These are phyloP conservation scores for Calonectria pseudoturangicola DNA, from an alignment of 2,329 filamentous ascomycete genomes.

Conservation along the genomic window DNA sequence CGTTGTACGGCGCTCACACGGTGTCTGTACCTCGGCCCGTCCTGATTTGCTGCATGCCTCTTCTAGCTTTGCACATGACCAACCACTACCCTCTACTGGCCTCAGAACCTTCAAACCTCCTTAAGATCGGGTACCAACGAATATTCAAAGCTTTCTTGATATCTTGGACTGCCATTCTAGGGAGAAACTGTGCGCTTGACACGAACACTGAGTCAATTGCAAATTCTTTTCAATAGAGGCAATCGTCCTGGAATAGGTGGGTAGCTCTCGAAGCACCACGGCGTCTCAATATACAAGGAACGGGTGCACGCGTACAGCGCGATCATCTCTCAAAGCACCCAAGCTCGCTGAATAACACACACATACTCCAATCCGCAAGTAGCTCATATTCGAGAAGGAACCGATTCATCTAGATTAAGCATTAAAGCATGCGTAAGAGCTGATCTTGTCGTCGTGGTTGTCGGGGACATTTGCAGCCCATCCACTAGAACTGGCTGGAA, in stretches of 20 bases:
- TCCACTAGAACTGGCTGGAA: too few relatives aligned
- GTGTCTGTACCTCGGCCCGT: too few relatives aligned
- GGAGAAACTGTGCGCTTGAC: neutral
- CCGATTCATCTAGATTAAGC: neutral
- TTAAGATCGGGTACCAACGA: too few relatives aligned
- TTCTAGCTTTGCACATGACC: too few relatives aligned
- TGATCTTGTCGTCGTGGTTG: too few relatives aligned
- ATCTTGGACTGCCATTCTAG: neutral
- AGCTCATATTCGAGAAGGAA: neutral
- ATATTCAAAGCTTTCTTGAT: neutral
- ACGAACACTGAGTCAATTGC: neutral
- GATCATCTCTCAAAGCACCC: neutral
- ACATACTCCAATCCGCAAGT: neutral
- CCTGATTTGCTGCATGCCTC: too few relatives aligned
- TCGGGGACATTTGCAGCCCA: too few relatives aligned
- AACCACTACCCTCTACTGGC: too few relatives aligned
- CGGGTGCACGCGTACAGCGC: neutral
- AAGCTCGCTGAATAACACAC: neutral
- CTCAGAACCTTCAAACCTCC: too few relatives aligned
- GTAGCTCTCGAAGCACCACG: neutral
- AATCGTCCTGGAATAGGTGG: neutral
- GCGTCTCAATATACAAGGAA: neutral
- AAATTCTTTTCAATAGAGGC: neutral
- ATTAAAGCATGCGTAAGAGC: neutral
- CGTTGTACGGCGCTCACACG: neutral